Evolutionary conservation across 345 rosid genomes (phyloP), one percentile per base, ranked within the genome.

Genomic region (Dovyalis caffra): DNA sequence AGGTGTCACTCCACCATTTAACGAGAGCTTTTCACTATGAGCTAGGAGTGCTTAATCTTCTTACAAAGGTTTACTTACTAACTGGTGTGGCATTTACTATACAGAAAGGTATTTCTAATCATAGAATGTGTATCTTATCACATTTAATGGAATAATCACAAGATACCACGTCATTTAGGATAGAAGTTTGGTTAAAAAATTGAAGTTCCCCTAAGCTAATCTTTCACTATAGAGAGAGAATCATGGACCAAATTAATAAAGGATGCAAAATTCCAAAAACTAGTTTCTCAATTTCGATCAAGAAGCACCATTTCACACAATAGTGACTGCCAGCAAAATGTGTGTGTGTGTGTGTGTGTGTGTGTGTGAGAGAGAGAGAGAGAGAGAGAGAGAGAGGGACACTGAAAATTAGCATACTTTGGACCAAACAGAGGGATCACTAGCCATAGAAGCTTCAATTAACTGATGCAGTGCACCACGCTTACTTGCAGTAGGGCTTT

Each of bases 401-500:
- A 43, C 49, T 14, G 20, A 43, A 68, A 47, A 0, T 21, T 18
- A 71, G 64, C 85, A 71, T 85, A 90, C 99, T 88, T 88, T 91
- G 33, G 81, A 81, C 98, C 97, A 95, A 76, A 89, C 83, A 60
- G 93, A 89, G 45, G 87, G 84, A 76, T 91, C 91, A 82, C 87
- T 89, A 57, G 90, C 87, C 76, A 85, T 74, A 85, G 98, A 91
- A 79, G 91, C 88, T 80, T 88, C 93, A 79, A 89, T 79, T 83
- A 95, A 79, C 83, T 85, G 93, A 81, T 88, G 95, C 83, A 95
- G 90, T 76, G 97, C 99, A 79, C 87, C 80, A 69, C 70, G 82
- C 87, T 91, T 95, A 66, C 84, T 86, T 33, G 84, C 80, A 68
- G 83, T 78, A 71, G 90, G 87, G 82, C 72, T 90, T 68, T 83